These are phyloP conservation scores for Xerocomus brunneocitrinus DNA, from an alignment of 768 basidiomycete species.

Conservation along the genomic window DNA sequence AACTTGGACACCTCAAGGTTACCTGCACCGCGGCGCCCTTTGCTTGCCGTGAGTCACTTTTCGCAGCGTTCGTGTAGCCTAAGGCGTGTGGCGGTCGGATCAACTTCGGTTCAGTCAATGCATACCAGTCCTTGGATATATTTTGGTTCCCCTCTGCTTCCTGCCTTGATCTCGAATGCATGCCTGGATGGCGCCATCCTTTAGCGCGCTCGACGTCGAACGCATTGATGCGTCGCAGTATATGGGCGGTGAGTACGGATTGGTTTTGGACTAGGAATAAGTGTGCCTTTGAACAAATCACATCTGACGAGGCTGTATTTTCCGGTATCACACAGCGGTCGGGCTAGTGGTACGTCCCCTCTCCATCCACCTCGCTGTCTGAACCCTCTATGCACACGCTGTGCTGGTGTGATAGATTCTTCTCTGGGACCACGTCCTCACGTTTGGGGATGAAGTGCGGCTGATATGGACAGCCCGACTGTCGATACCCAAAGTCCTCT, in stretches of 20 bases:
- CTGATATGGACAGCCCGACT: conserved; percentile 29
- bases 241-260: conserved; percentile 20
- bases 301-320: background rate
- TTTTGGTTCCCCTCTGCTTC: background rate
- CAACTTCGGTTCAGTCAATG: conserved; percentile 8
- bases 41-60: background rate
- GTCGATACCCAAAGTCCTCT: conserved; percentile 30
- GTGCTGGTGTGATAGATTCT: conserved; percentile 20
- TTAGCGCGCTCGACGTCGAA: conserved; percentile 1
- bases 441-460: conserved; percentile 31
- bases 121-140: background rate
- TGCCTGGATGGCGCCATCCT: conserved; percentile 5
- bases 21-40: background rate
- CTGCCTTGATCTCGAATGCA: background rate
- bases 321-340: conserved; percentile 8
- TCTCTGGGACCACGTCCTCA: conserved; percentile 34
- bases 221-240: conserved; percentile 19
- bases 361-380: background rate
- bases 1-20: background rate
- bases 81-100: conserved; percentile 3
- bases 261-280: too few species aligned
- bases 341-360: conserved; percentile 22
- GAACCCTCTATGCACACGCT: background rate
- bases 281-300: too few species aligned
- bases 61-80: background rate